A percentile compares a stretch with the other conserved stretches of the same genome.
These are phyloP conservation scores for Aureobasidium namibiae DNA, from an alignment of 2,329 filamentous ascomycete species.

Conservation along the genomic window DNA sequence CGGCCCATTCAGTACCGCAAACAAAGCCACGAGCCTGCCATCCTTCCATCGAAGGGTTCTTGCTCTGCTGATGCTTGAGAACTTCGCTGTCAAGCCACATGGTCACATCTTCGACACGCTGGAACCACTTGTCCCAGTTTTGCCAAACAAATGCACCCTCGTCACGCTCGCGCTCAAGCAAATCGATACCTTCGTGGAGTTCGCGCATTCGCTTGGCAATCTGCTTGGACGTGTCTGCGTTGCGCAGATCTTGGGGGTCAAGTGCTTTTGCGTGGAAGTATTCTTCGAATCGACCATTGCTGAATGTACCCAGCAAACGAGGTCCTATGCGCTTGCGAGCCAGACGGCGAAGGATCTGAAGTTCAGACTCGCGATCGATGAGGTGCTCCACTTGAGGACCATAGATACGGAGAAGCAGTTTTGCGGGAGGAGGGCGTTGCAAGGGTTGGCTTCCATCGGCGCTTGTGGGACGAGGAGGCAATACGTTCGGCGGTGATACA, in stretches of 20 bases:
- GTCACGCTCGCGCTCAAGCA: conserved; percentile 68
- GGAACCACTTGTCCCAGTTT: conserved; percentile 92
- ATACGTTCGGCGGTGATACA: conserved; percentile 66
- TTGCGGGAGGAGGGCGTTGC: conserved; percentile 42
- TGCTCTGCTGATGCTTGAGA: conserved; percentile 2
- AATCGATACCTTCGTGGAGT: conserved; percentile 84
- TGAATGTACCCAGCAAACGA: conserved; percentile 81
- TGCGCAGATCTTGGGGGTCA: conserved; percentile 65
- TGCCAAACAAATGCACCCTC: conserved; percentile 76
- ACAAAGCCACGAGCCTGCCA: conserved; percentile 72
- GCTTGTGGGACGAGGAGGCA: conserved; percentile 34
- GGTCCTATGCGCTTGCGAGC: conserved; percentile 91
- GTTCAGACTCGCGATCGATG: conserved; percentile 85
- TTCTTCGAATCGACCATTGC: conserved; percentile 92
- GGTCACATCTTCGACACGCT: conserved; percentile 54
- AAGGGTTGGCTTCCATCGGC: conserved; percentile 26
- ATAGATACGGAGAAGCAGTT: conserved; percentile 84
- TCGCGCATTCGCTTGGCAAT: conserved; percentile 98
- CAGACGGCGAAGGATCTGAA: conserved; percentile 76
- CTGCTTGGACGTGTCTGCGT: conserved; percentile 75
- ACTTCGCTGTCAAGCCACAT: conserved; percentile 56
- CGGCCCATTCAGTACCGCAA: conserved; percentile 74
- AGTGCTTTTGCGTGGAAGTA: conserved; percentile 81
- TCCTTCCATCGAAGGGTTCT: conserved; percentile 29
- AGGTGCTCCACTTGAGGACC: conserved; percentile 92